These are phyloP conservation scores for Exophiala mesophila DNA, from an alignment of 2,329 filamentous ascomycete genomes.

Conservation along the genomic window DNA sequence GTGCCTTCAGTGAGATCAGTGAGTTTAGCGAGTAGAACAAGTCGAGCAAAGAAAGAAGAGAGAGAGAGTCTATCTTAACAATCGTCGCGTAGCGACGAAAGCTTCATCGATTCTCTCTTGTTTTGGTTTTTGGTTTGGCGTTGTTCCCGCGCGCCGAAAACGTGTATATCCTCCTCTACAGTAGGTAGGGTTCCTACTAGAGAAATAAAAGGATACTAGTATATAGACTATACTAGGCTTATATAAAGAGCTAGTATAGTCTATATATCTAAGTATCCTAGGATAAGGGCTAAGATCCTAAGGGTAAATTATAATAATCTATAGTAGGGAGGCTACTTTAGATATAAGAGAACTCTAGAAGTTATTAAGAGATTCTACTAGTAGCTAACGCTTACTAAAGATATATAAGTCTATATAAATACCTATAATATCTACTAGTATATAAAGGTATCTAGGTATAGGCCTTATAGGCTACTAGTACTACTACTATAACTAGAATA, in stretches of 20 bases:
- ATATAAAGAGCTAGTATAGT: slow-evolving; percentile 1
- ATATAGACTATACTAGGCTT: slow-evolving; percentile 4
- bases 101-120: too few species aligned
- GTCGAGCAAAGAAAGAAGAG: too few species aligned
- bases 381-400: slow-evolving; percentile 1
- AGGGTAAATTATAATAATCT: slow-evolving; percentile 10
- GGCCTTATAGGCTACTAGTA: slow-evolving; percentile 5
- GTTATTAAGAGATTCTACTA: slow-evolving; percentile 6
- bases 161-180: too few species aligned
- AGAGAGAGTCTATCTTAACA: too few species aligned
- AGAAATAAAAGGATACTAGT: background rate
- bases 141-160: too few species aligned
- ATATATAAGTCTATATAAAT: slow-evolving; percentile 10
- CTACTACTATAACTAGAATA: background rate
- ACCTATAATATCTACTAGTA: slow-evolving; percentile 8
- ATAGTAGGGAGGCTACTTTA: slow-evolving; percentile 8
- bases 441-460: slow-evolving; percentile 6
- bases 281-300: slow-evolving; percentile 6
- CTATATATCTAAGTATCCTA: slow-evolving; percentile 6
- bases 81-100: too few species aligned
- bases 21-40: too few species aligned
- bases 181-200: background rate
- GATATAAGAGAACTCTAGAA: slow-evolving; percentile 1
- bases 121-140: too few species aligned
- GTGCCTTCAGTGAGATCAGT: too few species aligned